Conservation (phyloP, 2,329 filamentous ascomycete genomes). For the Colletotrichum acutatum region DNA sequence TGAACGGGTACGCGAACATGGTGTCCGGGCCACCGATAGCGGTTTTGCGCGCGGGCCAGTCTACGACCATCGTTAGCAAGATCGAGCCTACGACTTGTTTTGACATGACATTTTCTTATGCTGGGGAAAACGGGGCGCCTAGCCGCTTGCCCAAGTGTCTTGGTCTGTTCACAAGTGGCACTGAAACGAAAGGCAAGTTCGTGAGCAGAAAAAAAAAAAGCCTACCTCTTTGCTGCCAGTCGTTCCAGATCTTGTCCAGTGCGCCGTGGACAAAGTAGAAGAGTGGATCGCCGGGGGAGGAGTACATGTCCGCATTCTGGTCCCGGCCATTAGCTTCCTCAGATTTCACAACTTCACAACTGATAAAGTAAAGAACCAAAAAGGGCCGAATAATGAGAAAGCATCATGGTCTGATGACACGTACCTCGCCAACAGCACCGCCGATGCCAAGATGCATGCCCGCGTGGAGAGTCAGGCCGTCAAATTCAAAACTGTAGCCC, state of each 20-base stretch:
- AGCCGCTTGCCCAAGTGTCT: not conserved
- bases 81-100: not conserved
- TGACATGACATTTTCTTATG: not conserved
- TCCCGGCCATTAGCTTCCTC: not conserved
- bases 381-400: not conserved
- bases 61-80: not conserved
- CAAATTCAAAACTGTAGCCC: not conserved
- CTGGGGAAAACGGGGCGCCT: not conserved
- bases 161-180: not conserved
- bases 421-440: not conserved
- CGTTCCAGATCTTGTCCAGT: conserved; percentile 41
- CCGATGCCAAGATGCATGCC: not conserved
- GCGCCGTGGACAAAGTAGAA: conserved; percentile 43
- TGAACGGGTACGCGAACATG: not conserved
- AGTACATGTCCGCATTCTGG: conserved; percentile 12
- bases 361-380: not conserved
- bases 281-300: conserved; percentile 45
- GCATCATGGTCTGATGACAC: not conserved
- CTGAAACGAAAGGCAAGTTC: not conserved
- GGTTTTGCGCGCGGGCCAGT: not conserved
- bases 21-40: not conserved
- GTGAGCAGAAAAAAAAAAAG: not conserved
- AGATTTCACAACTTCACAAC: no score
- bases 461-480: not conserved
- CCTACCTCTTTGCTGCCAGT: conserved; percentile 37